Evolutionary conservation across 2,329 filamentous ascomycete species (phyloP), one percentile per base, ranked within the genome.

Genomic region (Periconia sp.): DNA sequence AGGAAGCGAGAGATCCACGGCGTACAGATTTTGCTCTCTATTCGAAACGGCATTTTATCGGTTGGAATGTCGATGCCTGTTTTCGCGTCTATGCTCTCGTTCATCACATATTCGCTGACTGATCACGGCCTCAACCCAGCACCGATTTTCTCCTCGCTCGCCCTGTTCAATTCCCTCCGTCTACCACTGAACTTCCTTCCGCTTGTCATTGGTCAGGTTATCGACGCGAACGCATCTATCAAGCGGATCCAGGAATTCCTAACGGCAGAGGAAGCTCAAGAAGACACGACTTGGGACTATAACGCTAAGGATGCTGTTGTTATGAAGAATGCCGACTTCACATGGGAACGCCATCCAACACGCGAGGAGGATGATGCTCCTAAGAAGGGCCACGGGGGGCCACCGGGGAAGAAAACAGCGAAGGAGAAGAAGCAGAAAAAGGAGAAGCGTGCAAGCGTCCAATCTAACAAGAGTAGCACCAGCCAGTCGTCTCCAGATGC

Each of bases 51-150:
- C 29, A 90, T 96, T 73, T 87, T 91, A 69, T 87, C 89, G 10
- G 78, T 94, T 36, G 88, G 88, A 61, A 83, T 95, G 80, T 87
- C 89, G 1, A 80, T 96, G 62, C 92, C 94, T 5, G 88, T 95
- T 39, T 96, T 97, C 57, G 91, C 92, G 0, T 95, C 92, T 1
- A 96, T 97, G 90, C 70, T 97, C 28, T 84, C 92, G 0, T 97
- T 97, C 69, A 92, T 97, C 70, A 92, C 89, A 0, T 85, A 80
- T 56, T 79, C 79, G 1, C 69, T 83, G n/a, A 76, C 81, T 1
- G 77, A 87, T 44, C 86, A 91, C 56, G 68, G 69, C 19, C 79
- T 97, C 13, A 76, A 82, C 1, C 85, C 94, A 0, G 89, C 91
- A 0, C 78, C 85, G 17, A 81, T 97, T 24, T 97, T 99, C 73